A percentile compares a stretch with the other conserved stretches of the same genome.
Conservation (phyloP, 805 yeast genomes). For the Schwanniomyces occidentalis region DNA sequence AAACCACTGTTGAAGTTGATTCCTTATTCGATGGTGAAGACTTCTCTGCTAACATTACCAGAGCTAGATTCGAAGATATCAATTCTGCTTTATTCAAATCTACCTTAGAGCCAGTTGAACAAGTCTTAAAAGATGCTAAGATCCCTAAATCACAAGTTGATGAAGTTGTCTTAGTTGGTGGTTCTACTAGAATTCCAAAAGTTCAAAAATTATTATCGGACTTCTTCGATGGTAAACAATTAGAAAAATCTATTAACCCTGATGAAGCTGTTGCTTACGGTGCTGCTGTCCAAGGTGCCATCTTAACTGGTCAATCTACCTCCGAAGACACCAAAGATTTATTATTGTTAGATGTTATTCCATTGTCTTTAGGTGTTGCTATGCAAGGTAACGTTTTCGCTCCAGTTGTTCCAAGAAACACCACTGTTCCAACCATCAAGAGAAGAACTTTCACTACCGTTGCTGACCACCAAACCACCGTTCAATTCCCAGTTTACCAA, state of each 20-base stretch:
- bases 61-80: slow-evolving; percentile 53
- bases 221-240: slow-evolving; percentile 51
- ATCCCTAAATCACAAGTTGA: slow-evolving; percentile 41
- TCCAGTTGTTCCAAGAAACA: slow-evolving; percentile 53
- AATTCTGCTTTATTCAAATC: slow-evolving; percentile 51
- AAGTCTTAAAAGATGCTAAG: slow-evolving; percentile 49
- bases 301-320: slow-evolving; percentile 51
- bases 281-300: slow-evolving; percentile 54
- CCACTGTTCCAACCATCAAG: slow-evolving; percentile 52
- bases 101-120: slow-evolving; percentile 51
- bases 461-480: slow-evolving; percentile 52
- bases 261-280: slow-evolving; percentile 55
- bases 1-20: slow-evolving; percentile 51
- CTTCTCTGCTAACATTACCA: slow-evolving; percentile 49
- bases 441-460: slow-evolving; percentile 54
- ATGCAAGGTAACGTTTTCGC: slow-evolving; percentile 53
- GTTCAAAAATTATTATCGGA: slow-evolving; percentile 51
- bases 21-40: slow-evolving; percentile 51
- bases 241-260: slow-evolving; percentile 50
- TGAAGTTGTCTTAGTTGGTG: slow-evolving; percentile 52
- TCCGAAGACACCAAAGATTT: slow-evolving; percentile 51
- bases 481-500: slow-evolving; percentile 52
- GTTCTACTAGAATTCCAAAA: slow-evolving; percentile 54
- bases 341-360: slow-evolving; percentile 51
- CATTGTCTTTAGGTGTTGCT: slow-evolving; percentile 52